Base-by-base conservation (phyloP, 306 rosid species). In the Trifolium fragiferum region DNA sequence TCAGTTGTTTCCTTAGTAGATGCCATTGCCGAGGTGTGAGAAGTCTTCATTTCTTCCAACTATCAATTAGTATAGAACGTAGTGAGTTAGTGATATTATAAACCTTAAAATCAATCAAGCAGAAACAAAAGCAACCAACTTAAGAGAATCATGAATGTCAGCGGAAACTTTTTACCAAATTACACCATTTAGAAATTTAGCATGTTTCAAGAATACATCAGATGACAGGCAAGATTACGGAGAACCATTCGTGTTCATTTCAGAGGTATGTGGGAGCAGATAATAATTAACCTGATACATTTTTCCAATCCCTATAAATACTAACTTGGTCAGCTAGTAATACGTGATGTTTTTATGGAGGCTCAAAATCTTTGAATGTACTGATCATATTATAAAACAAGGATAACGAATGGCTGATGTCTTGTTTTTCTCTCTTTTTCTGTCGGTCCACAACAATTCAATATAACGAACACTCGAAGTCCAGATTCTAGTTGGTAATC, bases 31-130 rank as follows among this genome's bases (percentile, higher is more conserved):
- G 54, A 61, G 47, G 81, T 69, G 16, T 82, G 84, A 0, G 87
- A 82, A 65, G 59, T 78, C 84, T 85, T 89, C 66, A 86, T 75
- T 77, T 86, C 93, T 78, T 90, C 96, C 70, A 90, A 76, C 98
- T 93, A 89, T 69, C 81, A 70, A 47, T 68, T 64, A 70, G 49
- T 19, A 82, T 33, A 41, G 21, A 65, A 50, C 59, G 57, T 57
- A 10, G 66, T 59, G 40, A 68, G 20, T 67, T 44, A 44, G 57
- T 25, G 20, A 70, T 19, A 21, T 30, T 16, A 55, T 64, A 43
- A 61, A 80, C 46, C 72, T 47, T 35, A 53, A 60, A n/a, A 55
- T 20, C 51, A 60, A 27, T n/a, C 25, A 49, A 68, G 38, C 47
- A 53, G 14, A 54, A 58, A 30, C 15, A 55, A 27, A 66, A 49